Conservation (phyloP, 495 filamentous ascomycete genomes). For the Aspergillus baeticus region DNA sequence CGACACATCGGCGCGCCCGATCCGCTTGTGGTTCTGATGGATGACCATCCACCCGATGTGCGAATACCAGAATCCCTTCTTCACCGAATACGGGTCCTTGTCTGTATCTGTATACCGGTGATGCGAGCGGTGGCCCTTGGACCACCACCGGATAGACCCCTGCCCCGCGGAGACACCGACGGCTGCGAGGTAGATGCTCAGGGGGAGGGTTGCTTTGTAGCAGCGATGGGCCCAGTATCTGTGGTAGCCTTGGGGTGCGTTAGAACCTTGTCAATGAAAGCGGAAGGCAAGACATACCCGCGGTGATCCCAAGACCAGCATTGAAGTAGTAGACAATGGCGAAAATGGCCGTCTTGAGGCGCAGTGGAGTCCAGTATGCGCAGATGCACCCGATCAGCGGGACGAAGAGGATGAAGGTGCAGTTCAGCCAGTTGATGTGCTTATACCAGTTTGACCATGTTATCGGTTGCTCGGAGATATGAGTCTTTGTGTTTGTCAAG, state of each 20-base stretch:
- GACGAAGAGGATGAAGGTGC: constrained; percentile 79
- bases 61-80: constrained; percentile 86
- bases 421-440: constrained; percentile 95
- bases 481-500: constrained; percentile 6
- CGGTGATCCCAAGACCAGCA: constrained; percentile 85
- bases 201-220: constrained; percentile 72
- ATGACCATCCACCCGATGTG: constrained; percentile 85
- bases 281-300: constrained; percentile 51
- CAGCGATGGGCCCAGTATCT: constrained; percentile 84
- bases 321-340: constrained; percentile 87
- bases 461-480: constrained; percentile 62
- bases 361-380: constrained; percentile 80
- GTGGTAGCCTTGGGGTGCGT: constrained; percentile 61
- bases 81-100: constrained; percentile 90
- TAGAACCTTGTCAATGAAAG: background rate
- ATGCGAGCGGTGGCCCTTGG: constrained; percentile 83
- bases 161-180: constrained; percentile 84
- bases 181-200: constrained; percentile 80
- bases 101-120: constrained; percentile 95
- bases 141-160: constrained; percentile 91
- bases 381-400: constrained; percentile 72
- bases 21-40: constrained; percentile 77
- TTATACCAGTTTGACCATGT: constrained; percentile 90
- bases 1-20: constrained; percentile 85
- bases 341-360: constrained; percentile 73